Base-by-base conservation (phyloP, 352 stramenopile species). In the Globisporangium cystogenes region DNA sequence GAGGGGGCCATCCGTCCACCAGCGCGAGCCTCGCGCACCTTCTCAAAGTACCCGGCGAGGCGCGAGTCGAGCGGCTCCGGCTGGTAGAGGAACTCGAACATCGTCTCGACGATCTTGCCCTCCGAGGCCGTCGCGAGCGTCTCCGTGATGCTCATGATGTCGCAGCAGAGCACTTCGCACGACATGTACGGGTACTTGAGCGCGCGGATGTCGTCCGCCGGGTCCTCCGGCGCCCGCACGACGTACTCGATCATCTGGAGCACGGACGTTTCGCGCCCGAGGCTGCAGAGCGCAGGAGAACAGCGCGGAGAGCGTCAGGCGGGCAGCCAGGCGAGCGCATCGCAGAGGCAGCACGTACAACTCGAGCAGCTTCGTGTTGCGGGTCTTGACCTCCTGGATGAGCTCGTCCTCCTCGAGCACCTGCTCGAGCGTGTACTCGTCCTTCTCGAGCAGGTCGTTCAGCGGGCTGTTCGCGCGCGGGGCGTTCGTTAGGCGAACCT, bases 111-210 rank as follows among this genome's bases (percentile, higher is more conserved):
- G 37, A 87, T 90, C 36, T 77, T 70, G 11, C 76, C 76, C 11
- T 87, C 66, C 1, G 55, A 69, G 1, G 64, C 68, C 0, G 55
- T 72, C 10, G 96, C 81, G 14, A 99, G 52, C 18, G 91, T 88
- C 61, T 98, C 86, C 7, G 97, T 88, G 55, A 98, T 97, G 48
- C 79, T 85, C 44, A 86, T 77, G 44, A 98, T 96, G 65, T 99
- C 96, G 61, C 93, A 99, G 74, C 94, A 98, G 51, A 99, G 88
- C 45, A 98, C 90, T 70, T 99, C 96, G 67, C 95, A 99, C 42
- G 93, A 80, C 95, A 99, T 98, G 84, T 98, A 99, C 23, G 96
- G 95, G 71, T 97, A 99, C 74, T 93, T 95, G 58, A 93, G 69
- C 33, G 76, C 67, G 46, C 79, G 77, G 52, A 93, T 27, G 53